Evolutionary conservation across 2,329 filamentous ascomycete species (phyloP).

Genomic region (Fusarium euwallaceae): DNA sequence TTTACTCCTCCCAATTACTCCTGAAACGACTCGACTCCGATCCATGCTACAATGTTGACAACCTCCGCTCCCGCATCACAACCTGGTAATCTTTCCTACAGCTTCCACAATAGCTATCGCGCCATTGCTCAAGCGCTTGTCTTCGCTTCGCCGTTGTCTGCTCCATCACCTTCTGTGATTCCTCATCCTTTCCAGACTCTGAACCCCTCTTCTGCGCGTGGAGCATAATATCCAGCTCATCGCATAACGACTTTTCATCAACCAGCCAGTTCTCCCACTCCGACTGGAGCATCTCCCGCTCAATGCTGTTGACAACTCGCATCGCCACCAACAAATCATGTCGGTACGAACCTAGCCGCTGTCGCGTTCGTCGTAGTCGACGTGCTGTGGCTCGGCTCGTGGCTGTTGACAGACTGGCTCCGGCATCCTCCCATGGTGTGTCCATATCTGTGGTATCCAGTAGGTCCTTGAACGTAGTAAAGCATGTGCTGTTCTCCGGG

Average conservation of each 20-base stretch:
- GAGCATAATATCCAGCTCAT: conserved; percentile 67
- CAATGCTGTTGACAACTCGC: conserved; percentile 89
- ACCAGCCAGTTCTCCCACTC: conserved; percentile 96
- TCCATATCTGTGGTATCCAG: conserved; percentile 71
- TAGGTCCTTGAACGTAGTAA: conserved; percentile 72
- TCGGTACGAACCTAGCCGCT: conserved; percentile 84
- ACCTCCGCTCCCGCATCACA: conserved; percentile 49
- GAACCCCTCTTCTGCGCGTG: conserved; percentile 32
- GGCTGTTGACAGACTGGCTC: conserved; percentile 60
- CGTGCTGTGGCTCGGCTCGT: conserved; percentile 68
- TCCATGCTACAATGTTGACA: conserved; percentile 34
- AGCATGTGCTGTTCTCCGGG: conserved; percentile 68
- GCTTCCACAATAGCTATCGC: conserved; percentile 68
- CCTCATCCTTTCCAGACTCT: conserved; percentile 38
- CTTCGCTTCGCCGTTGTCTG: conserved; percentile 49
- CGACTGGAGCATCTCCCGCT: conserved; percentile 84
- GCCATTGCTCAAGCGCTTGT: conserved; percentile 61
- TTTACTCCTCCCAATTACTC: not conserved
- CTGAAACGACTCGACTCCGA: not conserved
- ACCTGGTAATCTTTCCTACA: conserved; percentile 61
- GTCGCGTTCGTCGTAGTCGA: conserved; percentile 82
- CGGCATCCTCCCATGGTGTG: conserved; percentile 66
- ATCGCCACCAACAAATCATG: conserved; percentile 93
- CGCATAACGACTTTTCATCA: conserved; percentile 83
- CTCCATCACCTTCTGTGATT: conserved; percentile 50